phyloP scores from a whole-genome alignment of 1,284 basidiomycete genomes.

The Puccinia coronata region DNA sequence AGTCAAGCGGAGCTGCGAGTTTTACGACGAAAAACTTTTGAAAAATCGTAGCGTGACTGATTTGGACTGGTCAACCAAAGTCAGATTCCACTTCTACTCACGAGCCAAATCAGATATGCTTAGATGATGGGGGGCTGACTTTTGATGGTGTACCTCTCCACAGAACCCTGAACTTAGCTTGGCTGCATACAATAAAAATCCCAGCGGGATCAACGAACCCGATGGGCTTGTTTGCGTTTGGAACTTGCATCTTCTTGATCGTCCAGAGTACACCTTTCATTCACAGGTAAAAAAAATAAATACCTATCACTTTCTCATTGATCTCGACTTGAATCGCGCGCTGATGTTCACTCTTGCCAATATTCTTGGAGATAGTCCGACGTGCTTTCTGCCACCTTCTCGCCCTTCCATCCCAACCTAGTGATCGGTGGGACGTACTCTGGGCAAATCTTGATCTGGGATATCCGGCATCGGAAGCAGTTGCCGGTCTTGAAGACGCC shows the following conservation, averaged over 20 bases:
- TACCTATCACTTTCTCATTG: not conserved
- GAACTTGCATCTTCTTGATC: slow-evolving; percentile 90
- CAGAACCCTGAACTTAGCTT: slow-evolving; percentile 93
- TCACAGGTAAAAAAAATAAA: slow-evolving; percentile 69
- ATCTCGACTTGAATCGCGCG: not conserved
- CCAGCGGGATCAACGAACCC: slow-evolving; percentile 83
- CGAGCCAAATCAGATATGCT: not conserved
- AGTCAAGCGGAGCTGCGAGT: slow-evolving; percentile 82
- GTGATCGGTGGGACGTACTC: slow-evolving; percentile 97
- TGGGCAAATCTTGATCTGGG: slow-evolving; percentile 97
- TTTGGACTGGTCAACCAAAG: slow-evolving; percentile 96
- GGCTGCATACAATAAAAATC: slow-evolving; percentile 95
- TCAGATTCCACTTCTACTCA: slow-evolving; percentile 57
- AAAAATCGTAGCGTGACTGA: slow-evolving; percentile 92
- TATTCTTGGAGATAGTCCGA: slow-evolving; percentile 76
- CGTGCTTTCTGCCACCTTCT: slow-evolving; percentile 91
- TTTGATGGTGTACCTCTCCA: not conserved
- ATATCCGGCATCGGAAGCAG: slow-evolving; percentile 87
- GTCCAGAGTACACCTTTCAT: slow-evolving; percentile 97
- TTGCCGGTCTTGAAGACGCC: slow-evolving; percentile 95
- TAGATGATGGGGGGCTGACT: not conserved
- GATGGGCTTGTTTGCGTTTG: slow-evolving; percentile 96
- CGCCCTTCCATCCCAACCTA: slow-evolving; percentile 95
- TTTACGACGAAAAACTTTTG: slow-evolving; percentile 81
- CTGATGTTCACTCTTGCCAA: slow-evolving; percentile 22